Evolutionary conservation across 1,139 yeast genomes (phyloP), one percentile per base, ranked within the genome.

Genomic region (Geotrichum aggregatum): DNA sequence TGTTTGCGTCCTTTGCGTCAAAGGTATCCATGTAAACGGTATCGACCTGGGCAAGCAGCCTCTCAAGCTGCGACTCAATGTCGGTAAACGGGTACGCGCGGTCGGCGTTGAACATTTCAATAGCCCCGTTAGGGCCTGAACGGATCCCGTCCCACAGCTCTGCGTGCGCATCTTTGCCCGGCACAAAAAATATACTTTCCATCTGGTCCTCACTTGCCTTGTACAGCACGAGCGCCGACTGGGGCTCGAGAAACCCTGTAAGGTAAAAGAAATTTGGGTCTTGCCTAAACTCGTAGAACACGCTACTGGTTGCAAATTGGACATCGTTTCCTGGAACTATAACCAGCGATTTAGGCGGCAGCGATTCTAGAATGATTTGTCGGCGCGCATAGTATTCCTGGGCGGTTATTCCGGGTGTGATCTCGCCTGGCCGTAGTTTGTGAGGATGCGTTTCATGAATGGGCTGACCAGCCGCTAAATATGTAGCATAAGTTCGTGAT

Each of bases 131-230:
- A 6, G 84, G 75, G 1, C 99, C 99, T 38, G 95, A 84, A 61
- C 95, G 77, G 41, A 80, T 83, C 8, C 99, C 99, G 63, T 91
- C 97, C 99, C 99, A 92, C 58, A 84, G 79, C 67, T 92, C 98
- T 30, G 79, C 80, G 47, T 73, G 73, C 5, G 80, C 77, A 65
- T 91, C 84, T 62, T 83, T 83, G n/a, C 87, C 88, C 1, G 92
- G 96, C 5, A 91, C 96, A 52, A 89, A 72, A 84, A 94, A 79
- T 36, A 64, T 59, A 26, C 64, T 81, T 71, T 59, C 53, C 52
- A 82, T 82, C 6, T 69, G 66, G 16, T 80, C 79, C 16, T 54
- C 56, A n/a, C n/a, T n/a, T n/a, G n/a, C 28, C 61, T 83, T 86
- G 64, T 87, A 95, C 47, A 94, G 70, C 3, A 87, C 72, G 54